Conservation (phyloP, 768 basidiomycete genomes). For the Rhizopogon vulgaris region DNA sequence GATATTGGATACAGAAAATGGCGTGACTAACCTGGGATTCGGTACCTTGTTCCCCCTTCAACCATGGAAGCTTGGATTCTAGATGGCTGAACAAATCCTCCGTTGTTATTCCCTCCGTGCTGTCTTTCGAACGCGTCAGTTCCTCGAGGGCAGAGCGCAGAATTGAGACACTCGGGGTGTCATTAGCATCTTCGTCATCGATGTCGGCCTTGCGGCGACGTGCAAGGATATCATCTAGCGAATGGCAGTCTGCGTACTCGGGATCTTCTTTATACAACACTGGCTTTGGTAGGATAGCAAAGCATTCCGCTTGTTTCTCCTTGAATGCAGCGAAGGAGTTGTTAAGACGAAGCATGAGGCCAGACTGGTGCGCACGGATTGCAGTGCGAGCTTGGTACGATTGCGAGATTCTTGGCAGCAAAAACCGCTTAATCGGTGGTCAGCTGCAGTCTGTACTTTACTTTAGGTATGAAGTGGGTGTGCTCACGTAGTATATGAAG, state of each 20-base stretch:
- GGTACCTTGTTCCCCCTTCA: conserved; percentile 44
- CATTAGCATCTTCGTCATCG: conserved; percentile 11
- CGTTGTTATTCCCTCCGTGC: conserved; percentile 38
- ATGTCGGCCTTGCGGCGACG: conserved; percentile 3
- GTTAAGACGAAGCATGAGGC: conserved; percentile 48
- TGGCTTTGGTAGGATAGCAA: conserved; percentile 51
- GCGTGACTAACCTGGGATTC: conserved; percentile 44
- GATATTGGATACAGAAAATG: background rate
- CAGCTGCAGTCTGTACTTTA: conserved; percentile 5
- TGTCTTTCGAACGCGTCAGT: conserved; percentile 29
- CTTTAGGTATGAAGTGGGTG: background rate
- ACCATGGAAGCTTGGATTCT: conserved; percentile 53
- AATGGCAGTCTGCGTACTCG: conserved; percentile 38
- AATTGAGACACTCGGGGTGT: conserved; percentile 46
- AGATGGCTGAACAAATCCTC: conserved; percentile 56
- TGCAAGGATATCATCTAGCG: conserved; percentile 35
- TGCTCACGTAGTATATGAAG: conserved; percentile 61
- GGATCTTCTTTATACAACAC: conserved; percentile 43
- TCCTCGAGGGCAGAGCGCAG: conserved; percentile 60
- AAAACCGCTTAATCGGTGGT: conserved; percentile 45
- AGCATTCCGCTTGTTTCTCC: conserved; percentile 47
- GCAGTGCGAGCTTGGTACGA: conserved; percentile 58
- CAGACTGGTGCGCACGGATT: conserved; percentile 53
- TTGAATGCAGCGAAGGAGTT: conserved; percentile 51
- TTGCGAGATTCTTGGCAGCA: conserved; percentile 59